These are phyloP conservation scores for Aspergillus sclerotialis DNA, from an alignment of 2,329 filamentous ascomycete genomes.

Conservation along the genomic window DNA sequence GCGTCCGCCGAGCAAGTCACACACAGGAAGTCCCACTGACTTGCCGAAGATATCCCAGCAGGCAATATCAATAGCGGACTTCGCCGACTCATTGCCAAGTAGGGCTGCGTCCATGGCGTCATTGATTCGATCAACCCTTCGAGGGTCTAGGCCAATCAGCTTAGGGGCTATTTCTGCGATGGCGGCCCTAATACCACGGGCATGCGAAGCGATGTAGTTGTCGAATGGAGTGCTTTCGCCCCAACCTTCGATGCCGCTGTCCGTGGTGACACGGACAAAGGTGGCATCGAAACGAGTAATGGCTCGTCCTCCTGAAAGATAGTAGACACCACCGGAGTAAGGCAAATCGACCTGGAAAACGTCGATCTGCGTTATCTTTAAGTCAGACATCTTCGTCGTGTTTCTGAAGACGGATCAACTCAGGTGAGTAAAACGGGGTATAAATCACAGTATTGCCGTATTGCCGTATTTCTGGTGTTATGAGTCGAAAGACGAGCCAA, in stretches of 20 bases:
- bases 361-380: constrained; percentile 10
- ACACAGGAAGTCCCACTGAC: constrained; percentile 16
- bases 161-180: constrained; percentile 19
- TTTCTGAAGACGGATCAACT: no score
- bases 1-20: constrained; percentile 18
- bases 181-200: constrained; percentile 15
- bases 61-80: constrained; percentile 13
- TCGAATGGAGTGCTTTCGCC: constrained; percentile 20
- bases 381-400: constrained; percentile 3
- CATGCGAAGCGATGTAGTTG: constrained; percentile 16
- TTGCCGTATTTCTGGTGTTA: no score
- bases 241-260: constrained; percentile 18
- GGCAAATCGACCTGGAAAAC: constrained; percentile 17
- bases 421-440: no score
- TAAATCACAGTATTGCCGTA: no score
- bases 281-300: constrained; percentile 17
- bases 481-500: no score
- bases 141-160: constrained; percentile 18
- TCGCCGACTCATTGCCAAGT: constrained; percentile 15
- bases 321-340: constrained; percentile 13
- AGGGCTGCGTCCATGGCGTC: constrained; percentile 21
- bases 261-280: constrained; percentile 18
- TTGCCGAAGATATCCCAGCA: constrained; percentile 21
- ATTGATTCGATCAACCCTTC: constrained; percentile 20
- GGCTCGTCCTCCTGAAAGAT: constrained; percentile 11